phyloP scores from a whole-genome alignment of 2,329 filamentous ascomycete genomes.

The Colletotrichum sp. region DNA sequence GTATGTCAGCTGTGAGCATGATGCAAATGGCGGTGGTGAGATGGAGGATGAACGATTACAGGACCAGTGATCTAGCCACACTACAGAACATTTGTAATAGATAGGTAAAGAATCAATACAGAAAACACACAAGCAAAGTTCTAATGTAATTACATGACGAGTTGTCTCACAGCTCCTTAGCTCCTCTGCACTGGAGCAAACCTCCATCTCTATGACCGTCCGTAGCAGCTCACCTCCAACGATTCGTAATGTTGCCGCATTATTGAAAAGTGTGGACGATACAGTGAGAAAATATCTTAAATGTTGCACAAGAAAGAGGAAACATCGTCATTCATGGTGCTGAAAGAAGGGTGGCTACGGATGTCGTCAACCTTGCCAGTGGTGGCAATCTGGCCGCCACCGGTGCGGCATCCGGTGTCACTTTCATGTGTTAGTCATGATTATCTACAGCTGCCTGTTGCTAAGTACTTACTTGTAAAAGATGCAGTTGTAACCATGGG shows the following conservation, averaged over 20 bases:
- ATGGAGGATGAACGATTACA: not conserved
- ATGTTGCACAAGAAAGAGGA: slow-evolving; percentile 14
- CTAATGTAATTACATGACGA: not conserved
- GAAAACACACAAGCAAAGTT: not conserved
- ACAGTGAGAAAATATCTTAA: not conserved
- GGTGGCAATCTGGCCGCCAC: slow-evolving; percentile 8
- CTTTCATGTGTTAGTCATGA: not conserved
- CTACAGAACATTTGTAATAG: not conserved
- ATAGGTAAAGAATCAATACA: not conserved
- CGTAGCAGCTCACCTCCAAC: not conserved
- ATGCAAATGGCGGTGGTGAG: not conserved
- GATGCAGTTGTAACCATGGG: slow-evolving; percentile 12
- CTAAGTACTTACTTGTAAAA: not conserved
- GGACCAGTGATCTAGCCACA: not conserved
- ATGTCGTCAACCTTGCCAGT: not conserved
- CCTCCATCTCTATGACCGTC: not conserved
- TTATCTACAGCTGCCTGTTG: not conserved
- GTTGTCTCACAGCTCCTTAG: not conserved
- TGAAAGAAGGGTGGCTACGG: not conserved
- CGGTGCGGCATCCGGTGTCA: slow-evolving; percentile 9
- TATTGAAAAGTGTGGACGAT: not conserved
- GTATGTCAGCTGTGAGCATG: not conserved
- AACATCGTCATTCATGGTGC: slow-evolving; percentile 17
- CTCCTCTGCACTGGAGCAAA: not conserved
- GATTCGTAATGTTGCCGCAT: not conserved